phyloP scores from a whole-genome alignment of 1,139 yeast genomes.

The Yamadazyma friedrichii region DNA sequence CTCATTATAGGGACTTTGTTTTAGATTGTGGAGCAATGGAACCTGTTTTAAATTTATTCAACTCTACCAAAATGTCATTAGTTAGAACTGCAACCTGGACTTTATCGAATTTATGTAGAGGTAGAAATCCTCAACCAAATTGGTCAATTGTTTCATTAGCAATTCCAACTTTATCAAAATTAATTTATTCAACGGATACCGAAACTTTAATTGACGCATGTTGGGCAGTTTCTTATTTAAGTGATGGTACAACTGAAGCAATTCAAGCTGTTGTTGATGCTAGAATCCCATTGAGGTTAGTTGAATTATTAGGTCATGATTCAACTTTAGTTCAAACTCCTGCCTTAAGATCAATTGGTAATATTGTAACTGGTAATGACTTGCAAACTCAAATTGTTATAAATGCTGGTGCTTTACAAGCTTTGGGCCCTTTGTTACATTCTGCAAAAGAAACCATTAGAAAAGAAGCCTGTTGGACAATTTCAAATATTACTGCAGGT shows the following conservation, averaged over 20 bases:
- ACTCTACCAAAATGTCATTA: constrained; percentile 79
- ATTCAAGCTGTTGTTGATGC: constrained; percentile 97
- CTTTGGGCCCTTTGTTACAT: constrained; percentile 74
- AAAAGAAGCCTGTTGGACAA: constrained; percentile 98
- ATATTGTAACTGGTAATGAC: constrained; percentile 96
- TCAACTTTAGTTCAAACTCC: constrained; percentile 93
- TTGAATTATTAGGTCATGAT: constrained; percentile 82
- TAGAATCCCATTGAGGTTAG: constrained; percentile 90
- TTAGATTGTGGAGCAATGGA: constrained; percentile 83
- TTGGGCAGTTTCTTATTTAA: constrained; percentile 95
- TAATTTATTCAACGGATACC: constrained; percentile 85
- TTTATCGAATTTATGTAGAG: constrained; percentile 91
- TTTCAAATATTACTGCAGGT: constrained; percentile 97
- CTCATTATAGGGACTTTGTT: constrained; percentile 85
- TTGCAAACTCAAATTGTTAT: constrained; percentile 92
- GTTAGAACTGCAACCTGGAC: constrained; percentile 99
- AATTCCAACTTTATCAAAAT: constrained; percentile 86
- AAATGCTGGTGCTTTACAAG: constrained; percentile 88
- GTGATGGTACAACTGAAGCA: constrained; percentile 90
- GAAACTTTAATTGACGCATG: constrained; percentile 97
- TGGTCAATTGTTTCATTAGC: constrained; percentile 87
- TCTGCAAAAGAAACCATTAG: constrained; percentile 90
- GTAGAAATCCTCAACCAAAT: constrained; percentile 94
- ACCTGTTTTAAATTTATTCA: constrained; percentile 78
- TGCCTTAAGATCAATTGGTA: constrained; percentile 95